Conservation (phyloP, 225 moss, liverwort and hornwort genomes). For the Thuidium tamariscinum region DNA sequence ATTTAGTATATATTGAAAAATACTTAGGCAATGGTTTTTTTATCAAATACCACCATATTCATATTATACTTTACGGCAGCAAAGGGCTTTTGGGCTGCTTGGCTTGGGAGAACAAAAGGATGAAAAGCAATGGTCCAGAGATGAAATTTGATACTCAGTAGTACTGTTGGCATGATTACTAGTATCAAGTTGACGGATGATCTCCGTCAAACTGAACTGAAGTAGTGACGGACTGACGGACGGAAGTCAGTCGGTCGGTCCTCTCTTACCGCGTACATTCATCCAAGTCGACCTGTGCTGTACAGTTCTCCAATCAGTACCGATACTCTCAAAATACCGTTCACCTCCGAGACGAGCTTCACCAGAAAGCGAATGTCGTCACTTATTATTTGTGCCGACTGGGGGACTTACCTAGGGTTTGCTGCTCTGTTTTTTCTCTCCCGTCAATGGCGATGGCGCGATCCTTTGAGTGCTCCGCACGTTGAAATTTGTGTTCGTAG, state of each 20-base stretch:
- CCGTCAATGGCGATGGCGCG: neutral
- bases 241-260: neutral
- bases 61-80: too few species aligned
- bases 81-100: too few species aligned
- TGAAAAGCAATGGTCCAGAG: neutral
- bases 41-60: too few species aligned
- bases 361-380: neutral
- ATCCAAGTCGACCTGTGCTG: neutral
- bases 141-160: too few species aligned
- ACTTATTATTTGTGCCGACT: conserved; percentile 7
- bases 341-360: neutral
- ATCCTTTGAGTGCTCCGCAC: neutral
- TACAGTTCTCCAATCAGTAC: neutral
- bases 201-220: neutral
- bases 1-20: too few species aligned
- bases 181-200: neutral
- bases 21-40: too few species aligned
- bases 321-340: neutral
- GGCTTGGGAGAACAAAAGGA: neutral
- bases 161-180: too few species aligned
- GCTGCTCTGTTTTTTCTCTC: neutral
- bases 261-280: neutral
- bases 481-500: neutral
- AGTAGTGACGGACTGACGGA: too few species aligned
- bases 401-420: neutral